Percentiles rank a stretch among this genome's conserved stretches.
These are phyloP conservation scores for Botrytis paeoniae DNA, from an alignment of 2,329 filamentous ascomycete species.

Conservation along the genomic window DNA sequence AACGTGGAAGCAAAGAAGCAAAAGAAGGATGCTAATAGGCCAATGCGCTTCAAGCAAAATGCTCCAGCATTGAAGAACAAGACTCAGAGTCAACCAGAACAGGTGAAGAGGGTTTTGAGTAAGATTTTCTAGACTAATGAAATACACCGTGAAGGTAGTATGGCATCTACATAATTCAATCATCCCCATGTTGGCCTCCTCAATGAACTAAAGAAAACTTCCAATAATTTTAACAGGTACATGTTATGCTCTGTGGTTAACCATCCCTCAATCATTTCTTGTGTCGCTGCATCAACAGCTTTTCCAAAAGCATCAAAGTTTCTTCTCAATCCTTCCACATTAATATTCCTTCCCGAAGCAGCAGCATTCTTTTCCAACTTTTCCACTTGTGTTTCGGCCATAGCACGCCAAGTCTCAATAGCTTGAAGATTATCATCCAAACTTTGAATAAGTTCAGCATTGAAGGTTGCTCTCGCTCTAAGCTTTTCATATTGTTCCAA, in stretches of 20 bases:
- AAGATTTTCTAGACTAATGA: conserved; percentile 55
- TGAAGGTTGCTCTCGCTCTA: not conserved
- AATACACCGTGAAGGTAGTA: not conserved
- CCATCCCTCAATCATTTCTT: conserved; percentile 6
- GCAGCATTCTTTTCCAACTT: conserved; percentile 7
- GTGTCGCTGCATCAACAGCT: conserved; percentile 9
- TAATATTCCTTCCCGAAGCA: not conserved
- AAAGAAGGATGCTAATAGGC: conserved; percentile 39
- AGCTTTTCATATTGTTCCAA: conserved; percentile 1
- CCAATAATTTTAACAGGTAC: not conserved
- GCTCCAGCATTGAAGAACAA: conserved; percentile 51
- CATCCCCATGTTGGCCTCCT: not conserved
- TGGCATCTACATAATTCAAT: not conserved
- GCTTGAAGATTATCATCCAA: conserved; percentile 14
- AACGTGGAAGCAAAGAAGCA: conserved; percentile 31
- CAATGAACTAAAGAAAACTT: conserved; percentile 10
- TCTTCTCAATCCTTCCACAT: conserved; percentile 5
- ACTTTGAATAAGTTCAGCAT: not conserved
- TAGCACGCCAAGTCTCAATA: conserved; percentile 13
- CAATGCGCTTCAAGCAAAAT: conserved; percentile 65
- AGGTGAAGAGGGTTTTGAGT: conserved; percentile 58
- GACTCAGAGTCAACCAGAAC: conserved; percentile 49
- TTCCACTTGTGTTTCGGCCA: conserved; percentile 9
- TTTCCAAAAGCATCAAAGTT: conserved; percentile 5
- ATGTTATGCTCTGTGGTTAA: conserved; percentile 1